Evolutionary conservation across 345 rosid genomes (phyloP), one percentile per base, ranked within the genome.

Genomic region (Hypericum androsaemum): DNA sequence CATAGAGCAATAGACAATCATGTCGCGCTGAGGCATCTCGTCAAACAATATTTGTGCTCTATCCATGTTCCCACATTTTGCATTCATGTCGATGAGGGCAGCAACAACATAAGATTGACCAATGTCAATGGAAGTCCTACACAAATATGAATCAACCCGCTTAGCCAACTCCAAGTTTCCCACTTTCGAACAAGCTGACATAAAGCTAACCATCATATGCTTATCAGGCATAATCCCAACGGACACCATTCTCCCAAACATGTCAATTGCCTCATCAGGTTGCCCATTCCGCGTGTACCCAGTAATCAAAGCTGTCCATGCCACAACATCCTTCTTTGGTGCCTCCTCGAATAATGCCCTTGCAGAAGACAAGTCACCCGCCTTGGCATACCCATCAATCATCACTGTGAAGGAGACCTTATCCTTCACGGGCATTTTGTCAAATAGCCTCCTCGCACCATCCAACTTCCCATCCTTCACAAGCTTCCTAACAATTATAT

Each of bases 31-130:
- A 50, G 84, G 76, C 76, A 81, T 69, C 40, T 62, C 62, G 64
- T 74, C 76, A 15, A 84, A 81, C 73, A 84, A 67, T 9, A 54
- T 54, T 8, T 52, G 43, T 1, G 94, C 94, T 60, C 80, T 76
- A 39, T 75, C 77, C 66, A 84, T 57, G 70, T 77, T 75, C 48
- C 88, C 92, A 61, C 92, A 82, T 64, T 84, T 88, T 0, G 83
- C 83, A 64, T 84, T 78, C 96, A 88, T 88, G 59, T 82, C 86
- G 51, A 88, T 63, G 55, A 74, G 76, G 37, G 94, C 86, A 13
- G 86, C 79, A 41, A 66, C 12, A 52, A 88, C 77, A 59, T 80
- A 80, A 60, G 55, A 38, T 47, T 55, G 80, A 49, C 68, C 16
- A 38, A 63, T 62, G 53, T 76, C 73, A 7, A 74, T 41, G 17